phyloP scores from a whole-genome alignment of 78 protist species.

The Capsaspora owczarzaki region DNA sequence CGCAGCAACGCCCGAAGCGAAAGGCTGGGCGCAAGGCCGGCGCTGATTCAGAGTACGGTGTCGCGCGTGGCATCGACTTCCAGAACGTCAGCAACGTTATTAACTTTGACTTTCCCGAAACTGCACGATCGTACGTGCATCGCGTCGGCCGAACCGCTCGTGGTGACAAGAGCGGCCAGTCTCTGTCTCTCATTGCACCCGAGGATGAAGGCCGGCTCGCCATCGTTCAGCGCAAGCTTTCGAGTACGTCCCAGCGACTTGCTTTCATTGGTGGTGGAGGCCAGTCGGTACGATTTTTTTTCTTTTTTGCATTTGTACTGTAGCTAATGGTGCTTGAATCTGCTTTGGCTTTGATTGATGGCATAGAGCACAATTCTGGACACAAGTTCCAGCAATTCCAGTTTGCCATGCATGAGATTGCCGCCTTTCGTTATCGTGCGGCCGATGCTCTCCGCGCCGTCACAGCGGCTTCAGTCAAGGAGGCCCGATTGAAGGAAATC shows the following conservation, averaged over 20 bases:
- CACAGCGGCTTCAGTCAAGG: conserved; percentile 24
- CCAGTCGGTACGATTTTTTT: no score
- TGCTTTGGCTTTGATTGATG: no score
- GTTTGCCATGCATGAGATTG: conserved; percentile 21
- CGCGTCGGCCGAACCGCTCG: conserved; percentile 57
- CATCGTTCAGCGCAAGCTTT: background rate
- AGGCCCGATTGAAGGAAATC: conserved; percentile 56
- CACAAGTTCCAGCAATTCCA: no score
- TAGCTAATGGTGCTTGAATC: no score
- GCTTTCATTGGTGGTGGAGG: no score
- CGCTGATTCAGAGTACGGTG: conserved; percentile 26
- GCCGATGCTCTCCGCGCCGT: conserved; percentile 38
- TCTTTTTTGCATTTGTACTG: no score
- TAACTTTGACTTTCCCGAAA: conserved; percentile 61
- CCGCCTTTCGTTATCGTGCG: conserved; percentile 60
- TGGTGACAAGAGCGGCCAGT: background rate
- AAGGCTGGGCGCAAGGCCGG: no score
- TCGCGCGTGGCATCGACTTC: conserved; percentile 77
- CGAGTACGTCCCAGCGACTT: background rate
- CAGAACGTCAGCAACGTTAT: conserved; percentile 63
- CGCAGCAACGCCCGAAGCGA: no score
- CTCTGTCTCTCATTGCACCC: background rate
- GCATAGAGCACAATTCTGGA: no score
- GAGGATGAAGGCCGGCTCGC: background rate
- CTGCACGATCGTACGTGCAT: conserved; percentile 24